Base-by-base conservation (phyloP, 768 basidiomycete genomes). In the Tylopilus subfusipes region DNA sequence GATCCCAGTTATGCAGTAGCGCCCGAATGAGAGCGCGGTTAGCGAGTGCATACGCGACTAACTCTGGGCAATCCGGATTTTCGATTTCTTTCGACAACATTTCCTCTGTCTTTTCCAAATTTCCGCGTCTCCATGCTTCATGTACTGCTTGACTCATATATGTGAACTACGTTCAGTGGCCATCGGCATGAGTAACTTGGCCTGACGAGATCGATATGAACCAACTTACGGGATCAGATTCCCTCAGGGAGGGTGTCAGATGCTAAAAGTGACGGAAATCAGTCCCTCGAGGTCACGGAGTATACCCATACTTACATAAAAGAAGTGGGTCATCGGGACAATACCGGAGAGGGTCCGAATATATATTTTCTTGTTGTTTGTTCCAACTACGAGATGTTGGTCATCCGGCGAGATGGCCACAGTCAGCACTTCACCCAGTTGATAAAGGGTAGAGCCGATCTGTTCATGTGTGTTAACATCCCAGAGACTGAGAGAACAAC, bases 1-100 rank as follows among this genome's bases (percentile, higher is more conserved):
- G 22, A 18, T 36, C 38, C 54, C 50, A 56, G 38, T 49, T 34
- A 14, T 19, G 12, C 14, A 36, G 34, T 16, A 47, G 54, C 2
- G 50, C 50, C 22, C 58, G 48, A 38, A 56, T 25, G n/a, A 56
- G 43, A 27, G 58, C 36, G 14, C 58, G 43, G 21, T 53, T 56
- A 19, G 48, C 51, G 42, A 11, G 42, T 4, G 38, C 44, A 50
- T 56, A 56, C 1, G 7, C 1, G 16, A 27, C n/a, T 3, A 40
- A n/a, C 19, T 40, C 27, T 19, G 25, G 30, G 12, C 14, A 44
- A 27, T 34, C 46, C 8, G 24, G 18, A 11, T 44, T 34, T 29
- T 10, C 5, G 10, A 56, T 53, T 49, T 58, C 48, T 1, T 42
- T 40, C 11, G 58, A 56, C 14, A 59, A 36, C 5, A 53, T 38